phyloP scores from a whole-genome alignment of 257 asterid species.

The Fraxinus cuspidata region DNA sequence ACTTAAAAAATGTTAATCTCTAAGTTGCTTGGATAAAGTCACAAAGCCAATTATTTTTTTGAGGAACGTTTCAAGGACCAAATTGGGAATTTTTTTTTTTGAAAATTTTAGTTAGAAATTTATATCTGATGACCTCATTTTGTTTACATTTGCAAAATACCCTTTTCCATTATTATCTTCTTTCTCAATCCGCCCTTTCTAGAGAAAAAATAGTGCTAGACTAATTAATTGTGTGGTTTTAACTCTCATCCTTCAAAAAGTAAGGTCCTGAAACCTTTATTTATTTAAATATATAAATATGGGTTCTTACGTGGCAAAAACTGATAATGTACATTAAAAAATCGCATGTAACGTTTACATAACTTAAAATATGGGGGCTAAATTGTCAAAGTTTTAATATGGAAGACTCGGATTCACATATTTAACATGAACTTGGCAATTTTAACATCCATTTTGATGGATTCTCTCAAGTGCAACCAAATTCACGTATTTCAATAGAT shows the following conservation, averaged over 20 bases:
- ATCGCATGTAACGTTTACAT: background rate
- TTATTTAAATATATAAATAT: background rate
- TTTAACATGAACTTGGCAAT: background rate
- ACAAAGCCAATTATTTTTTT: background rate
- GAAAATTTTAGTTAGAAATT: background rate
- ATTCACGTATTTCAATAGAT: background rate
- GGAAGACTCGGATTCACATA: background rate
- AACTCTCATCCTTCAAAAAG: no score
- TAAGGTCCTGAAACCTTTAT: no score
- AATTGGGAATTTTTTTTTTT: background rate
- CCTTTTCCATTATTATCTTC: no score
- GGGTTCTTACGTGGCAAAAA: background rate
- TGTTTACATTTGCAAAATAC: no score
- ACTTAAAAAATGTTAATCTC: conserved; percentile 3
- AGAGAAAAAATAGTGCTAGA: no score
- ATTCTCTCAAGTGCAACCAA: background rate
- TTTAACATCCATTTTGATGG: background rate
- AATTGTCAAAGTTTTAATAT: background rate
- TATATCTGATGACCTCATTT: background rate
- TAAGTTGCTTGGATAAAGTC: conserved; percentile 28
- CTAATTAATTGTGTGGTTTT: no score
- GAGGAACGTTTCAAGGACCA: conserved; percentile 14
- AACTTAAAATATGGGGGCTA: background rate
- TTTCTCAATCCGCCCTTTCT: background rate
- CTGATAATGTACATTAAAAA: background rate